phyloP scores from a whole-genome alignment of 495 filamentous ascomycete species.

The Opeltia flavorubescens region DNA sequence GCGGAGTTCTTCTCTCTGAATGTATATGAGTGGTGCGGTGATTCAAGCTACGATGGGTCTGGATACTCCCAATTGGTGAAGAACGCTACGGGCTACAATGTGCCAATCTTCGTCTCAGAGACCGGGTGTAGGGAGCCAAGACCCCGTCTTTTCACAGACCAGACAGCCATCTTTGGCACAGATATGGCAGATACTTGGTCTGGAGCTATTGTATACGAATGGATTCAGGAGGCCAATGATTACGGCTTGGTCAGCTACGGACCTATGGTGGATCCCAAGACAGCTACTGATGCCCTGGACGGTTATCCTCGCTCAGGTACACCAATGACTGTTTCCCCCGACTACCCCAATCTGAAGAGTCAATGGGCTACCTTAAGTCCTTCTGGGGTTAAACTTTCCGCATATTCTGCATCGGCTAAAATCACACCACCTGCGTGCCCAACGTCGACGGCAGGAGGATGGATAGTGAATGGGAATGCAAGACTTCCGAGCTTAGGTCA shows the following conservation, averaged over 20 bases:
- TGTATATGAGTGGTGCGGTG: conserved; percentile 77
- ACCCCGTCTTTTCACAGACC: conserved; percentile 65
- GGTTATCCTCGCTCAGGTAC: conserved; percentile 59
- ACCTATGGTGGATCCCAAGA: conserved; percentile 30
- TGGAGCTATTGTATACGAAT: conserved; percentile 77
- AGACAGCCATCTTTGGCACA: conserved; percentile 56
- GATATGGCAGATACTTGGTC: conserved; percentile 67
- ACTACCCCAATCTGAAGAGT: conserved; percentile 62
- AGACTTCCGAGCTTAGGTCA: conserved; percentile 55
- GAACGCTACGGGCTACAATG: conserved; percentile 43
- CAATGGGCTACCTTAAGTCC: conserved; percentile 65
- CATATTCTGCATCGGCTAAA: conserved; percentile 49
- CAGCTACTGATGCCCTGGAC: conserved; percentile 36
- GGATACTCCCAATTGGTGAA: conserved; percentile 55
- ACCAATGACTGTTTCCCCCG: conserved; percentile 58
- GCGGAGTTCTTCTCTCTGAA: conserved; percentile 80
- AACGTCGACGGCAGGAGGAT: conserved; percentile 48
- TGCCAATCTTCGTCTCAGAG: conserved; percentile 80
- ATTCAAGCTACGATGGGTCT: conserved; percentile 47
- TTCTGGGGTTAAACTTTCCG: conserved; percentile 45
- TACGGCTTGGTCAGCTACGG: conserved; percentile 80
- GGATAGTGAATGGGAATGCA: conserved; percentile 56
- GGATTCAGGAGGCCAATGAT: conserved; percentile 74
- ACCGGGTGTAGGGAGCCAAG: conserved; percentile 56
- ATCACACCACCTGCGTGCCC: conserved; percentile 48